Percentiles rank a stretch among this genome's conserved stretches.
phyloP scores from a whole-genome alignment of 306 rosid species.

The Heteromeles arbutifolia region DNA sequence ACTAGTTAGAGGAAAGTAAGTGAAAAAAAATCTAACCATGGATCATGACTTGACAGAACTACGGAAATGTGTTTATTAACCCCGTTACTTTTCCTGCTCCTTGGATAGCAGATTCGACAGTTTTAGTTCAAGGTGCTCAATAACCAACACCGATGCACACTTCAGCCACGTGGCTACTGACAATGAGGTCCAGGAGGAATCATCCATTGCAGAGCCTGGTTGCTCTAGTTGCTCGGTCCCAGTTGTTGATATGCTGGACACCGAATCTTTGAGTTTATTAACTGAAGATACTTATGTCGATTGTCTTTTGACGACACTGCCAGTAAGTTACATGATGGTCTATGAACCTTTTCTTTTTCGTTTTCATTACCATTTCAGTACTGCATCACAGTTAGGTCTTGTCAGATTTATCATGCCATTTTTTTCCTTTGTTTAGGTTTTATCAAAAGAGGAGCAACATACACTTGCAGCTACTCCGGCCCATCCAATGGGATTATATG shows the following conservation, averaged over 20 bases:
- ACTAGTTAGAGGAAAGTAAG: neutral
- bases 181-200: constrained; percentile 41
- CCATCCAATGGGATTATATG: constrained; percentile 82
- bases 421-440: constrained; percentile 43
- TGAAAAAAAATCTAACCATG: neutral
- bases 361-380: neutral
- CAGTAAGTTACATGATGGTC: constrained; percentile 42
- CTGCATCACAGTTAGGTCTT: neutral
- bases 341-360: neutral
- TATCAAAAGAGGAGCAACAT: constrained; percentile 75
- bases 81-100: neutral
- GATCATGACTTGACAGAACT: neutral
- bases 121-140: constrained; percentile 57
- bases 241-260: constrained; percentile 51
- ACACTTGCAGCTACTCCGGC: constrained; percentile 93
- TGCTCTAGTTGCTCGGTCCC: constrained; percentile 49
- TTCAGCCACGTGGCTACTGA: constrained; percentile 36
- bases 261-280: constrained; percentile 58
- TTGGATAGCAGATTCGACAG: constrained; percentile 40
- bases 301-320: constrained; percentile 68
- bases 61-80: neutral
- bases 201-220: constrained; percentile 40
- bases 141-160: constrained; percentile 55
- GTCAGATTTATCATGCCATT: constrained; percentile 15
- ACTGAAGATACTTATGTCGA: constrained; percentile 60